Conservation (phyloP, 805 yeast species). For the Jamesozyma gamospora region DNA sequence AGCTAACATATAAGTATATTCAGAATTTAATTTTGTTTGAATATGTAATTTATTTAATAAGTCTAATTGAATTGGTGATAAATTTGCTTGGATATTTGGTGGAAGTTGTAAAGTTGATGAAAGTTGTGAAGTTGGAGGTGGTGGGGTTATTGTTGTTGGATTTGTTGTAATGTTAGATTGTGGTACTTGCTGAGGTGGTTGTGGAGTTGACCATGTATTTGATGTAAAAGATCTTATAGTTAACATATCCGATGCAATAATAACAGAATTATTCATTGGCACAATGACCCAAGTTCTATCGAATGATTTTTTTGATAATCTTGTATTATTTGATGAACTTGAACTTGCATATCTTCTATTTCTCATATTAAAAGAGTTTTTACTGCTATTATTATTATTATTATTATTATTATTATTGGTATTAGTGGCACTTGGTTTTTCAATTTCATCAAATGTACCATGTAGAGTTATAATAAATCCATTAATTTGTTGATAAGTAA, state of each 20-base stretch:
- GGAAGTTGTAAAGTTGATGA: slow-evolving; percentile 39
- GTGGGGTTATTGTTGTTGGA: not conserved
- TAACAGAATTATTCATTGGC: slow-evolving; percentile 54
- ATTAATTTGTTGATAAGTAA: slow-evolving; percentile 57
- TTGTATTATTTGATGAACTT: slow-evolving; percentile 16
- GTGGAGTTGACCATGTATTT: slow-evolving; percentile 42
- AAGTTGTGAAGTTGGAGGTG: slow-evolving; percentile 5
- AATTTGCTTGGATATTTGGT: slow-evolving; percentile 40
- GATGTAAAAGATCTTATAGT: slow-evolving; percentile 53
- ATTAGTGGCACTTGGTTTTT: slow-evolving; percentile 38
- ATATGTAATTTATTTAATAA: slow-evolving; percentile 53
- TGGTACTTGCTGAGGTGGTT: slow-evolving; percentile 2
- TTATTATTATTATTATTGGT: slow-evolving; percentile 14
- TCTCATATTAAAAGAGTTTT: slow-evolving; percentile 12
- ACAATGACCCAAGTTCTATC: slow-evolving; percentile 77
- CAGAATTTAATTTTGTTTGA: slow-evolving; percentile 69
- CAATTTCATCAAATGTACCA: slow-evolving; percentile 71
- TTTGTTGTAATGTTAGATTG: slow-evolving; percentile 4
- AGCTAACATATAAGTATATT: slow-evolving; percentile 71
- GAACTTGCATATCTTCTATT: slow-evolving; percentile 24
- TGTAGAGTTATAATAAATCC: slow-evolving; percentile 76
- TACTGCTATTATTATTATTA: slow-evolving; percentile 4
- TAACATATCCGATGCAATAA: slow-evolving; percentile 80
- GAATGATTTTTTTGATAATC: slow-evolving; percentile 59
- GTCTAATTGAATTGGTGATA: slow-evolving; percentile 49